These are phyloP conservation scores for Mycena olivaceomarginata DNA, from an alignment of 768 basidiomycete genomes.

Conservation along the genomic window DNA sequence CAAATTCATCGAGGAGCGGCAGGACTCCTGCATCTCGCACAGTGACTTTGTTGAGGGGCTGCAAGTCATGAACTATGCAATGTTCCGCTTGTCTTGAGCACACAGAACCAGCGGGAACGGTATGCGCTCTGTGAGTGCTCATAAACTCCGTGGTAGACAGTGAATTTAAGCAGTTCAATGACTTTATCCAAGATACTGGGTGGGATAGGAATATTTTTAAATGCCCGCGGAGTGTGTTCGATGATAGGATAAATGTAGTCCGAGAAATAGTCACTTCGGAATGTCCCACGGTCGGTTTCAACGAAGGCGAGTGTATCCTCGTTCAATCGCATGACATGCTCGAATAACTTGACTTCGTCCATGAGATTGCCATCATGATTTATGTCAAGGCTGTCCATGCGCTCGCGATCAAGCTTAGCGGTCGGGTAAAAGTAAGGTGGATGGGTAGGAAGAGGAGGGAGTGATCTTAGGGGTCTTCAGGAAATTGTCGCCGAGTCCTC, in stretches of 20 bases:
- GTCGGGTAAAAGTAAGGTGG: background rate
- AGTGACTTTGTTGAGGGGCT: too few relatives aligned
- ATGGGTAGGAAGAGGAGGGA: background rate
- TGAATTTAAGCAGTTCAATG: background rate
- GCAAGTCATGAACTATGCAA: background rate
- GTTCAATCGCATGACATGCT: background rate
- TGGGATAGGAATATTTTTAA: background rate
- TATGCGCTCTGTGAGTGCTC: background rate
- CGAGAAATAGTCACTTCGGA: background rate
- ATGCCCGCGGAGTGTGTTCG: background rate
- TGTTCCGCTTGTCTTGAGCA: background rate
- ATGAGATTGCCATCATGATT: background rate
- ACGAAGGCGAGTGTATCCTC: background rate
- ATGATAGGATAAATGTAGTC: background rate
- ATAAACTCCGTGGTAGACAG: background rate
- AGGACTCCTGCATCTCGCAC: too few relatives aligned
- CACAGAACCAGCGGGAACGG: background rate
- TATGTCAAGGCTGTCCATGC: background rate
- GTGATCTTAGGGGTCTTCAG: background rate
- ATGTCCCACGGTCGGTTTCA: background rate
- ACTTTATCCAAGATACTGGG: background rate
- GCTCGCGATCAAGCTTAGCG: background rate
- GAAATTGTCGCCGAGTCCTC: background rate
- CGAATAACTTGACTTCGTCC: background rate
- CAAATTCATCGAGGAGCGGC: too few relatives aligned